Conservation (phyloP, 768 basidiomycete genomes). For the Russula sp. region DNA sequence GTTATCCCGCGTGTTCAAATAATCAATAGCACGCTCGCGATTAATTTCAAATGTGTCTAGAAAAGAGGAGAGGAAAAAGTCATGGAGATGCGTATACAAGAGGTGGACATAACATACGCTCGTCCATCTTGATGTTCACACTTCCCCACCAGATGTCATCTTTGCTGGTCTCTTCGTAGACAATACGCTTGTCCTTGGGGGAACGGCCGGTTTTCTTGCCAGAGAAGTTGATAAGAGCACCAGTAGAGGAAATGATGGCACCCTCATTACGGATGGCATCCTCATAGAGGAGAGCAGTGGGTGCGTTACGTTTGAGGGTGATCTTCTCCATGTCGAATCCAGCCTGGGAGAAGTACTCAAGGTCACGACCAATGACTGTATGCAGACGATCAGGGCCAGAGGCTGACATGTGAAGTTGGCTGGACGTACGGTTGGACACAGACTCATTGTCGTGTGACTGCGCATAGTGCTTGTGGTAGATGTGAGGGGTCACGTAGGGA, state of each 20-base stretch:
- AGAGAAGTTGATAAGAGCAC: conserved; percentile 98
- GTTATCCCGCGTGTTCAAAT: conserved; percentile 95
- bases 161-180: conserved; percentile 93
- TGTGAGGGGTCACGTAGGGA: conserved; percentile 83
- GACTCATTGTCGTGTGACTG: conserved; percentile 62
- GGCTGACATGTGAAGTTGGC: neutral
- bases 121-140: conserved; percentile 99
- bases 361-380: conserved; percentile 83
- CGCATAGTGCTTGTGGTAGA: conserved; percentile 81
- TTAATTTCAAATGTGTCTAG: conserved; percentile 99
- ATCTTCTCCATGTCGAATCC: conserved; percentile 99
- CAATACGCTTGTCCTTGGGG: conserved; percentile 99
- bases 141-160: conserved; percentile 99
- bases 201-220: conserved; percentile 98
- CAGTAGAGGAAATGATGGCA: conserved; percentile 92
- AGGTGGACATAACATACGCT: conserved; percentile 48
- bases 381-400: conserved; percentile 15
- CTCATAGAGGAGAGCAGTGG: conserved; percentile 87
- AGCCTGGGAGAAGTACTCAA: conserved; percentile 97
- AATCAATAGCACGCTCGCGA: conserved; percentile 97
- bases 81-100: neutral
- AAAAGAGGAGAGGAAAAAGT: neutral
- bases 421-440: conserved; percentile 46
- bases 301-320: conserved; percentile 90
- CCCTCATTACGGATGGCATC: conserved; percentile 98